A percentile compares a stretch with the other conserved stretches of the same genome.
These are phyloP conservation scores for Fraxinus nigra DNA, from an alignment of 305 asterid genomes.

Conservation along the genomic window DNA sequence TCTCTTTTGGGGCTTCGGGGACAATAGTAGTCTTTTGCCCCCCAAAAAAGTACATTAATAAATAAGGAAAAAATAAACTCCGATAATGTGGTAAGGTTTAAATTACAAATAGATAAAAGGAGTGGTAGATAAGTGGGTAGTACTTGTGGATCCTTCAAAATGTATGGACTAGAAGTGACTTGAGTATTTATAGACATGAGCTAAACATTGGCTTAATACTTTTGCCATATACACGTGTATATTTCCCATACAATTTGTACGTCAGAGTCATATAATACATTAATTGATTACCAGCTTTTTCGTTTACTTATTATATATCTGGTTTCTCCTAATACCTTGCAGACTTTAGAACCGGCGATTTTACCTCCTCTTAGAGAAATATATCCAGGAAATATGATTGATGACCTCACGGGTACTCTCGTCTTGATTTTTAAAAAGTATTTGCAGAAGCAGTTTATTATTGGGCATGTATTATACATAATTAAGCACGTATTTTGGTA, in stretches of 20 bases:
- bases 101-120: neutral
- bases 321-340: constrained; percentile 36
- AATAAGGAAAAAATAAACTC: neutral
- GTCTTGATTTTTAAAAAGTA: constrained; percentile 8
- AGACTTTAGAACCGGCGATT: constrained; percentile 81
- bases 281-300: neutral
- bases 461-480: neutral
- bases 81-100: neutral
- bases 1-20: constrained; percentile 8
- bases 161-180: no score
- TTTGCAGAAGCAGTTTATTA: neutral
- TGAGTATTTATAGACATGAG: neutral
- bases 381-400: constrained; percentile 82
- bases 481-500: neutral
- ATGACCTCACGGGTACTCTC: constrained; percentile 68
- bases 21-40: neutral
- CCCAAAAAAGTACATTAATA: neutral
- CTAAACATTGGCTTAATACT: neutral
- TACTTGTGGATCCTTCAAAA: neutral
- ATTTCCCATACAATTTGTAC: neutral
- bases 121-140: neutral
- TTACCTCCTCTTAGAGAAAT: constrained; percentile 83
- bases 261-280: neutral
- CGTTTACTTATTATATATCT: constrained; percentile 16
- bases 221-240: neutral